Percentiles rank a stretch among this genome's conserved stretches.
Conservation (phyloP, 2,329 filamentous ascomycete genomes). For the Colletotrichum paranaense region DNA sequence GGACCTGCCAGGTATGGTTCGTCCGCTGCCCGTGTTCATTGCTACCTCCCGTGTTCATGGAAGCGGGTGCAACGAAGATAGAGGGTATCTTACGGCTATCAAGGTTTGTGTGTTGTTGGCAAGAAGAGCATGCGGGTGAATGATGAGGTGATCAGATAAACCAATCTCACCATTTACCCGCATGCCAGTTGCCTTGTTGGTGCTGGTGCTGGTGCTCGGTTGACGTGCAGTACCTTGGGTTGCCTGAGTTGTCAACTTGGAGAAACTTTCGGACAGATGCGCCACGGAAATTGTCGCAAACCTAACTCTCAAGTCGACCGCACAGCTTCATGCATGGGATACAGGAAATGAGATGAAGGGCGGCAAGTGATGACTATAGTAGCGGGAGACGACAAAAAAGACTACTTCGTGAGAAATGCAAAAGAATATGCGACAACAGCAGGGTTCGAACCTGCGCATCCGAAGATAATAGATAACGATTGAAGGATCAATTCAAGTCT, state of each 20-base stretch:
- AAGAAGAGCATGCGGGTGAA: neutral
- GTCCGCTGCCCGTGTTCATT: neutral
- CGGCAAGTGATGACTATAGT: neutral
- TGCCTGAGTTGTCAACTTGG: neutral
- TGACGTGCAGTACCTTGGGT: neutral
- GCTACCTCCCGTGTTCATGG: neutral
- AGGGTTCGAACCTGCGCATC: slow-evolving; percentile 36
- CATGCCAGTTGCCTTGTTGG: neutral
- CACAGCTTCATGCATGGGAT: neutral
- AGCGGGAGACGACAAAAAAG: neutral
- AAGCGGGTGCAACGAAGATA: neutral
- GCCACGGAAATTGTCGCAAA: neutral
- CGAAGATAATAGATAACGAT: slow-evolving; percentile 31
- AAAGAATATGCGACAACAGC: slow-evolving; percentile 27
- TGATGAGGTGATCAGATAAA: neutral
- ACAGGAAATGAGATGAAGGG: neutral
- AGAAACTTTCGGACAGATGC: neutral
- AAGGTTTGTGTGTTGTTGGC: neutral
- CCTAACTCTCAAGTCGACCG: neutral
- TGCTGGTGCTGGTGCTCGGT: neutral
- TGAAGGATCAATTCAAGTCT: slow-evolving; percentile 29
- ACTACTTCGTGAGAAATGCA: neutral
- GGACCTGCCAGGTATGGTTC: neutral
- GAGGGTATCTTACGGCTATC: neutral
- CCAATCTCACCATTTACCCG: neutral